Evolutionary conservation across 1,284 basidiomycete species (phyloP), one percentile per base, ranked within the genome.

Genomic region (Pterulicium gracile): DNA sequence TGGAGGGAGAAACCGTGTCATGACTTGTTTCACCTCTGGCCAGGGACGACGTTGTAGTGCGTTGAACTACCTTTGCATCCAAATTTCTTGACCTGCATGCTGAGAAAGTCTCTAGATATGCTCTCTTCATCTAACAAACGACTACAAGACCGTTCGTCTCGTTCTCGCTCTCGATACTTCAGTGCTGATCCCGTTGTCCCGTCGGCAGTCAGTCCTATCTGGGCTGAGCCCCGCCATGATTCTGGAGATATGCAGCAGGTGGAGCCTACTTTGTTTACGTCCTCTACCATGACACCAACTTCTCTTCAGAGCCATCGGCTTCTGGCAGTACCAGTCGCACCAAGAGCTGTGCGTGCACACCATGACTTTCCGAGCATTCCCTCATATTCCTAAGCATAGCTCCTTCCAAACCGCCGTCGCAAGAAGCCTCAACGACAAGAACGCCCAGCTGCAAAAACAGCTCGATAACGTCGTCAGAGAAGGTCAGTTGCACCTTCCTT

Each of bases 261-360:
- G 19, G 49, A 14, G 70, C 60, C 17, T 35, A 14, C 18, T 24
- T 15, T 5, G 2, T 19, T 19, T 18, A 15, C 22, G n/a, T n/a
- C 17, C 5, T 24, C 4, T 22, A 20, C 39, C 43, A 22, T 39
- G 24, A 44, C 24, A 48, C 42, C 22, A 34, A 45, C 17, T 44
- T 34, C 24, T 41, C 27, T 41, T n/a, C 50, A 87, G 83, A 24
- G 82, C 85, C 3, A 73, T 89, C 49, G 83, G 85, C 4, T 90
- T 90, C 60, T 90, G 88, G 88, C 84, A 88, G 58, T 90, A 90
- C 59, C 87, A 90, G 56, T 74, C 79, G 42, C 83, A 87, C 51
- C 87, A 90, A 64, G 87, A 90, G 65, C 79, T 74, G 86, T 85
- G 52, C 54, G 66, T 54, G 22, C 24, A 21, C 42, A 19, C 7